Base-by-base conservation (phyloP, 495 filamentous ascomycete genomes). In the Aspergillus haitiensis region DNA sequence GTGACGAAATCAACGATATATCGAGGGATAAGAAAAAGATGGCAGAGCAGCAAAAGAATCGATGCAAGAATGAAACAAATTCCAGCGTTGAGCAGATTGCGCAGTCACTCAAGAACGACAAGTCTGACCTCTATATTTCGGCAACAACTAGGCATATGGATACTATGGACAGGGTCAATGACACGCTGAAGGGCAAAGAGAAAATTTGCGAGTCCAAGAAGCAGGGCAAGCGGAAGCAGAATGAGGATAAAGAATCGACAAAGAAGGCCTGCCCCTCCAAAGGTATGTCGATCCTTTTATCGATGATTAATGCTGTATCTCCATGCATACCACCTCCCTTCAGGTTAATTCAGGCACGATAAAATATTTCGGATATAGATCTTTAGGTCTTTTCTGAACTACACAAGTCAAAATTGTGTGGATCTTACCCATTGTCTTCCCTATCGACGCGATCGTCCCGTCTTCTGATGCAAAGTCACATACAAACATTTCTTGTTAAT, bases 1-100 rank as follows among this genome's bases (percentile, higher is more conserved):
- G 69, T 5, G 58, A 70, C 15, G 67, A 72, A 46, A 55, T 69
- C 18, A 59, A 71, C 55, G 60, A 60, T 54, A 33, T 32, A 2
- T 11, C 50, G 31, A 37, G 50, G 9, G 40, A 44, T 31, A 49
- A 10, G 11, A 12, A 13, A 10, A 36, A 39, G 46, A 6, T 55
- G 64, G 12, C 50, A 56, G 39, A 33, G 44, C 36, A 47, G 15
- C n/a, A 16, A 4, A 47, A 6, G 5, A 9, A 21, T 7, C 6
- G 15, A 10, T 10, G 2, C 15, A 7, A 10, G 44, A 18, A 47
- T 21, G 6, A 21, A 15, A 47, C 42, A 46, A 16, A 46, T 8
- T 16, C 42, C 1, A 8, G 7, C 18, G 15, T 16, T 13, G 15
- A n/a, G 42, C 7, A 47, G 5, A 9, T 18, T 18, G 21, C 15